These are phyloP conservation scores for Pseudogymnoascus sp. DNA, from an alignment of 2,329 filamentous ascomycete species.

Conservation along the genomic window DNA sequence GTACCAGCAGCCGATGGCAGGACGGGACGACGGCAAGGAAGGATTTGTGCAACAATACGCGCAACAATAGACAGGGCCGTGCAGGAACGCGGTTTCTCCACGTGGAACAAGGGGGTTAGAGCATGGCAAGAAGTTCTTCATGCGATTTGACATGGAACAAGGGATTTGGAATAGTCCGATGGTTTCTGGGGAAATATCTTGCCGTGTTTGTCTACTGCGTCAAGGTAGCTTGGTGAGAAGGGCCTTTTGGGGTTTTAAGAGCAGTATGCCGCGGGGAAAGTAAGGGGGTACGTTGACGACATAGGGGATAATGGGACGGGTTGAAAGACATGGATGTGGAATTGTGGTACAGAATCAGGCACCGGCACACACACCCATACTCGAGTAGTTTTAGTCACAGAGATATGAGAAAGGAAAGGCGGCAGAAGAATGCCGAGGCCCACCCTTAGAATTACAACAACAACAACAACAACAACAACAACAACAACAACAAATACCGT, in stretches of 20 bases:
- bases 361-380: neutral
- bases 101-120: neutral
- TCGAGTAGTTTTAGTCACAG: neutral
- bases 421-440: neutral
- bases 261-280: neutral
- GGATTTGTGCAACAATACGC: neutral
- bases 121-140: neutral
- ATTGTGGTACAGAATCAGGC: neutral
- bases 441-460: neutral
- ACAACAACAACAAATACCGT: neutral
- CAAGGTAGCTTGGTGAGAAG: neutral
- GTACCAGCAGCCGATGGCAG: neutral
- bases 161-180: neutral
- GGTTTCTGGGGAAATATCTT: neutral
- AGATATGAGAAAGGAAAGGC: neutral
- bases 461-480: too few relatives aligned
- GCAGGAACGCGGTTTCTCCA: neutral
- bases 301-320: neutral
- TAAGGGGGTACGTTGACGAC: neutral
- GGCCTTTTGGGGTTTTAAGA: neutral
- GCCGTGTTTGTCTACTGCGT: neutral
- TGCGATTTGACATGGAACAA: slow-evolving; percentile 4
- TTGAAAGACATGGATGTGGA: neutral
- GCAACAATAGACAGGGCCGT: neutral
- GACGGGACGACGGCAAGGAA: neutral